Evolutionary conservation across 805 yeast genomes (phyloP).

Genomic region (Kuraishia piskuri): DNA sequence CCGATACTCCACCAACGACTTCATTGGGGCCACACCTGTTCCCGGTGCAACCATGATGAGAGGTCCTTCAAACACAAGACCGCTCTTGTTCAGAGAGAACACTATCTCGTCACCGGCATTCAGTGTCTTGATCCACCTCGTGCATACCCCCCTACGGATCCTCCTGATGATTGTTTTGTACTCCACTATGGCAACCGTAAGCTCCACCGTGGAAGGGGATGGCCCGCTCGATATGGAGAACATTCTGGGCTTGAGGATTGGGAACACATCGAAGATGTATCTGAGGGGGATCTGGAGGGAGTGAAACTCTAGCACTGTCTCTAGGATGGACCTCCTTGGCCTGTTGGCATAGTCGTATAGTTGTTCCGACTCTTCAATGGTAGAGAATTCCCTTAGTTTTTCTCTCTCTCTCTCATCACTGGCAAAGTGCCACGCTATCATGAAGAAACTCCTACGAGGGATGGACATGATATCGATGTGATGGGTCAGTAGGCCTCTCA

Average conservation of each 20-base stretch:
- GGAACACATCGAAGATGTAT: conserved; percentile 70
- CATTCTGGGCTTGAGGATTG: conserved; percentile 69
- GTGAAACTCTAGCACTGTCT: conserved; percentile 74
- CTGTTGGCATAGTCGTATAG: conserved; percentile 87
- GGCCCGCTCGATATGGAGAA: conserved; percentile 77
- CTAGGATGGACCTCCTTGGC: conserved; percentile 82
- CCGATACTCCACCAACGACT: conserved; percentile 45
- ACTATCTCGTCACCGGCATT: conserved; percentile 38
- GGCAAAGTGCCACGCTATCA: conserved; percentile 66
- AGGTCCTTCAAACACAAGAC: conserved; percentile 24
- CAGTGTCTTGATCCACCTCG: conserved; percentile 59
- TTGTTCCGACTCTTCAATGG: conserved; percentile 69
- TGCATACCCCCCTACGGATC: conserved; percentile 73
- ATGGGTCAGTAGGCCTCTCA: conserved; percentile 63
- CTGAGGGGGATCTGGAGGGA: conserved; percentile 68
- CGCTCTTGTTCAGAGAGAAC: conserved; percentile 41
- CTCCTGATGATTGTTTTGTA: conserved; percentile 76
- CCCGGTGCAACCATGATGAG: conserved; percentile 83
- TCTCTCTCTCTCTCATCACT: conserved; percentile 66
- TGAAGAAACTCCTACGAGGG: conserved; percentile 80
- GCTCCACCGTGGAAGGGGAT: conserved; percentile 36
- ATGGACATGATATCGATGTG: conserved; percentile 78
- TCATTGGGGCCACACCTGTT: conserved; percentile 93
- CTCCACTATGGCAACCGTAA: conserved; percentile 78
- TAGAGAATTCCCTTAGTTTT: conserved; percentile 66